phyloP scores from a whole-genome alignment of 2,329 filamentous ascomycete species.

The Xylariaceae sp. region DNA sequence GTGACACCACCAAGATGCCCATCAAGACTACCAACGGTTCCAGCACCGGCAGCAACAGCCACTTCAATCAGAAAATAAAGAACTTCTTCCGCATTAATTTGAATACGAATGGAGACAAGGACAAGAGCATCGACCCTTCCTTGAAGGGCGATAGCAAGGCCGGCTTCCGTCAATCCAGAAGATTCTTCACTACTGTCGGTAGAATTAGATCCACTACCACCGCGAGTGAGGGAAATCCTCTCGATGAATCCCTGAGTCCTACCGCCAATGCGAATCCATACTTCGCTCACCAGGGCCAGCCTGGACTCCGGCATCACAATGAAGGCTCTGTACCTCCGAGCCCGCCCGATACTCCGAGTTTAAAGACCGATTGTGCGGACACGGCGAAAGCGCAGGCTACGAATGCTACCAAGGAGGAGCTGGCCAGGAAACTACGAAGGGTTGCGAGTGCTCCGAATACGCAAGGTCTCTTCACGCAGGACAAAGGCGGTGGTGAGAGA shows the following conservation, averaged over 20 bases:
- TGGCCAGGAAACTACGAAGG: slow-evolving; percentile 87
- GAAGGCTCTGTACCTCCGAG: slow-evolving; percentile 90
- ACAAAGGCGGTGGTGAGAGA: slow-evolving; percentile 62
- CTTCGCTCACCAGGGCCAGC: slow-evolving; percentile 94
- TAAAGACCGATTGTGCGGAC: slow-evolving; percentile 72
- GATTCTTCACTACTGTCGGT: slow-evolving; percentile 82
- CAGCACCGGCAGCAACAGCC: slow-evolving; percentile 48
- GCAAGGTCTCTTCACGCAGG: slow-evolving; percentile 77
- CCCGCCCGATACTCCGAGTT: slow-evolving; percentile 83
- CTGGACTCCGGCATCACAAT: slow-evolving; percentile 91
- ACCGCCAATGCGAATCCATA: slow-evolving; percentile 96
- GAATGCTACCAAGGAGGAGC: slow-evolving; percentile 85
- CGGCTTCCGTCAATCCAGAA: slow-evolving; percentile 80
- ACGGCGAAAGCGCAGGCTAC: slow-evolving; percentile 68
- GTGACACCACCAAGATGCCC: slow-evolving; percentile 46
- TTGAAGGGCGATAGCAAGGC: slow-evolving; percentile 64
- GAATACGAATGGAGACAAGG: slow-evolving; percentile 43
- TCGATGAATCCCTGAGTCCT: slow-evolving; percentile 87
- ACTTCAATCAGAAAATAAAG: slow-evolving; percentile 70
- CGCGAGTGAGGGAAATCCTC: slow-evolving; percentile 86
- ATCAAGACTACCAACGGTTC: slow-evolving; percentile 56
- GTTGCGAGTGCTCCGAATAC: slow-evolving; percentile 97
- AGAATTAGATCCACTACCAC: slow-evolving; percentile 89
- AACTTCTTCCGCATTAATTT: slow-evolving; percentile 71
- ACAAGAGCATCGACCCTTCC: slow-evolving; percentile 35